Evolutionary conservation across 345 rosid species (phyloP), one percentile per base, ranked within the genome.

Genomic region (Cardamine occulta): DNA sequence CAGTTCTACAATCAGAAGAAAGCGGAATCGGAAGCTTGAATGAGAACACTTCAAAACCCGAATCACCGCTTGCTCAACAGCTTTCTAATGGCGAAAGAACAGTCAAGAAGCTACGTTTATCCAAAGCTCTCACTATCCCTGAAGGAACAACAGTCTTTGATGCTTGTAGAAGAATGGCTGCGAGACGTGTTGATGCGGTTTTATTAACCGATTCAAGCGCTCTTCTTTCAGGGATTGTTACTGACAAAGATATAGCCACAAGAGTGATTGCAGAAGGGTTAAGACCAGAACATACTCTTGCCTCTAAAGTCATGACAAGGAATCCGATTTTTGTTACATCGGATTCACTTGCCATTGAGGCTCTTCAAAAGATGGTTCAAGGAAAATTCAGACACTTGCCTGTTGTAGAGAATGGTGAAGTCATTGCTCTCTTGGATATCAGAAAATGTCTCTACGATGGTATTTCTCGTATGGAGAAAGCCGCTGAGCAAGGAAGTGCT

Each of bases 381-480:
- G 97, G 99, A 15, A 95, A 89, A 66, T 95, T 95, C 65, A 85
- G 97, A 80, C 98, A 95, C 45, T 96, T 95, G 54, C 98, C 98
- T 10, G 99, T 95, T 53, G 99, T 95, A 12, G 97, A 95, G 75
- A 92, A 88, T 68, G 99, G 98, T 23, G 99, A 95, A 86, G 99
- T 95, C 62, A 95, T 90, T 75, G 99, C 99, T 11, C 26, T 95
- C 59, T 77, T 95, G 74, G 99, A 95, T 80, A 95, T 95, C 28
- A 88, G 98, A 9, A 95, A 85, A 75, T 95, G 99, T 66, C 91
- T 95, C 17, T 95, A 92, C 66, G 98, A 92, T 82, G 98, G 98
- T 26, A 95, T 95, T 49, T 84, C 99, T 15, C 84, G 89, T 65
- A 87, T 93, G 99, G 99, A 95, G 70, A 95, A 90, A 87, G 91